Evolutionary conservation across 1,284 basidiomycete species (phyloP), one percentile per base, ranked within the genome.

Genomic region (Cutaneotrichosporon daszewskae): DNA sequence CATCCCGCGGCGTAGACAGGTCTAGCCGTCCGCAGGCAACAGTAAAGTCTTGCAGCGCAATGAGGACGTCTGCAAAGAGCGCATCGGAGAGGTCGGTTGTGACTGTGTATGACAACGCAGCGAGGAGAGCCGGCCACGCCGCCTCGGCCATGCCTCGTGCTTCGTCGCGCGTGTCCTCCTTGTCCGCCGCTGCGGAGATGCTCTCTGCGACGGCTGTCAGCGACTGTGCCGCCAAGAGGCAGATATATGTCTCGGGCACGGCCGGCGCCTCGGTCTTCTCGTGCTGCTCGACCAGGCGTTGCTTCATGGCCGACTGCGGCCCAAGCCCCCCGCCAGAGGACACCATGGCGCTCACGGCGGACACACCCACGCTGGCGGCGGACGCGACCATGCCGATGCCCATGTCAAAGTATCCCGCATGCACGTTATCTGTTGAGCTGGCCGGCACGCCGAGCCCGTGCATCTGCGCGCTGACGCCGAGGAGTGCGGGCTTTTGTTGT

Each of bases 181-280:
- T 36, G 0, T 49, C 55, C 0, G 81, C 80, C 55, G 80, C 83
- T 0, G 79, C 72, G 0, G 84, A 84, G 47, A 97, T 84, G 4
- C 89, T 89, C 60, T 95, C 88, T 37, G 86, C 88, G 3, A 98
- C 75, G 0, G 87, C 84, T 17, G 86, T 79, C 7, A 96, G 77
- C 54, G 86, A 90, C 60, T 97, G 91, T 0, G 95, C 77, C 1
- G 84, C 85, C 1, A 98, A 79, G 2, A 96, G 81, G 64, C 92
- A 95, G 45, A 90, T 79, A 66, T 98, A 97, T 1, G 86, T 79
- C 50, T 97, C 90, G 0, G 91, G 91, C 37, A 94, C 87, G 0
- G 80, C 75, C 0, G 95, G 95, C 0, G 92, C 82, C 58, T 98
- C 95, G 0, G 88, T 83, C 69, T 98, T 95, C 73, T 96, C 91